Evolutionary conservation across 192 early-diverging fungal species (phyloP), one percentile per base, ranked within the genome.

Genomic region (Entomortierella beljakovae): DNA sequence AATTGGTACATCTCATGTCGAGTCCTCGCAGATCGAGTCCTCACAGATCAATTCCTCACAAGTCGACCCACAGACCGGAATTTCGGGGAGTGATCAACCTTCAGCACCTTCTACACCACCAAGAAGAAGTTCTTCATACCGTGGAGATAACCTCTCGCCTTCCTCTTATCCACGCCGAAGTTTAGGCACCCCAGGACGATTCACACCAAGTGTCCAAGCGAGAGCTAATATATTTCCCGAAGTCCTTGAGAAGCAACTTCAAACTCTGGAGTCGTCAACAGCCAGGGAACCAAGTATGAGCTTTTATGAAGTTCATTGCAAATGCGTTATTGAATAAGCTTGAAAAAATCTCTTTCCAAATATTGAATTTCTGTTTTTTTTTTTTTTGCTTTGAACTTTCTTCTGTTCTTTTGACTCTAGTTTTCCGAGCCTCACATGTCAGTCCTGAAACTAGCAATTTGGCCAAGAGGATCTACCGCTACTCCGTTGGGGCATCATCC

Each of bases 381-480:
- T 1, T 40, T 9, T 9, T 13, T 40, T 40, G 37, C 37, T 13
- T 6, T 62, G 22, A 10, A 28, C 11, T 6, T 23, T 3, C 15
- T 23, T 13, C 56, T 70, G 46, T 61, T 26, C 0, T 25, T 3
- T 32, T 15, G 25, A 22, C 35, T 23, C 49, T 57, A 70, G 67
- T 79, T 7, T 79, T 70, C 25, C 67, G 37, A 28, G 55, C 75
- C 20, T 58, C 64, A 18, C 66, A 79, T 32, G 67, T 70, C 23
- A 79, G 75, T 38, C 75, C 75, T 4, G 68, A 69, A 20, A 79
- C 75, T 6, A 79, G 61, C 35, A 79, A 63, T 28, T 42, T 79
- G 15, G 61, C 61, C 46, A 79, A 70, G 46, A 53, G 68, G 50
- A 79, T 79, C 16, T 57, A 68, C 23, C 57, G 75, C 3, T 70